These are phyloP conservation scores for Wickerhamomyces subpelliculosus DNA, from an alignment of 805 yeast genomes.

Conservation along the genomic window DNA sequence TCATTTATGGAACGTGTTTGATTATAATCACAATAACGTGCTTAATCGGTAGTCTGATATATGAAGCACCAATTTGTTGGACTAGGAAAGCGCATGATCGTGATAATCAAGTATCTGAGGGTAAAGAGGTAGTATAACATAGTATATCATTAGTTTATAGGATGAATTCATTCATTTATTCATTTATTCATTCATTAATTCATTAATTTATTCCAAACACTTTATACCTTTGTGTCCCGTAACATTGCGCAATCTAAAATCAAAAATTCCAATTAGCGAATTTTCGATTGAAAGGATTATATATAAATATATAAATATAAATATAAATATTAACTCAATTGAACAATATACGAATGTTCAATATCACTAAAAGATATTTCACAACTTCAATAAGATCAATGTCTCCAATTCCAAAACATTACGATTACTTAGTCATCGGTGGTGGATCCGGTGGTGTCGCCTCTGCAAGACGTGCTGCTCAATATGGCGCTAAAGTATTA, in stretches of 20 bases:
- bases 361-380: neutral
- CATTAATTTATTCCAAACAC: no score
- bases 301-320: no score
- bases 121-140: neutral
- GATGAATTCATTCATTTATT: no score
- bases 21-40: slow-evolving; percentile 26
- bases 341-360: neutral
- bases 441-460: slow-evolving; percentile 99
- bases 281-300: neutral
- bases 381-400: slow-evolving; percentile 24
- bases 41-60: neutral
- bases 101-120: neutral
- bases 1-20: slow-evolving; percentile 51
- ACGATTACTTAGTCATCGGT: slow-evolving; percentile 91
- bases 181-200: no score
- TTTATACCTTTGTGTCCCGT: no score
- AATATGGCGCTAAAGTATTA: slow-evolving; percentile 83
- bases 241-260: no score
- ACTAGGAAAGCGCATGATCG: neutral
- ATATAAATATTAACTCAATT: neutral
- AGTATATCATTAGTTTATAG: no score
- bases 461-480: slow-evolving; percentile 94
- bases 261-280: no score
- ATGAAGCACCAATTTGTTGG: neutral
- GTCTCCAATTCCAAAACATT: slow-evolving; percentile 59